Evolutionary conservation across 768 basidiomycete genomes (phyloP).

Genomic region (Hirschioporus abietinus): DNA sequence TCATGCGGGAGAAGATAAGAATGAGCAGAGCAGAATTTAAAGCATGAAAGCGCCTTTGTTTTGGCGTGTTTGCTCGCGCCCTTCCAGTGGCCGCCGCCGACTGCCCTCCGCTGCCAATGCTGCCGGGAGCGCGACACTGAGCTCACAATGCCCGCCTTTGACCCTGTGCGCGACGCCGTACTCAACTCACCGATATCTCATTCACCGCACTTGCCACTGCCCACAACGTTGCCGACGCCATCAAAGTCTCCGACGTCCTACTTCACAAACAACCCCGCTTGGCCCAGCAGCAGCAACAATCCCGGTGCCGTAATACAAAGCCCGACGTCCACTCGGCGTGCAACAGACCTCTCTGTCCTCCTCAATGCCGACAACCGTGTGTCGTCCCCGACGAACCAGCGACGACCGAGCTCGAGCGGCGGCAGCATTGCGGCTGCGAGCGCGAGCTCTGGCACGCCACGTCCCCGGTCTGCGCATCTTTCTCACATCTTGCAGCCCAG

Average conservation of each 20-base stretch:
- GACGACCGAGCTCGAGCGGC: neutral
- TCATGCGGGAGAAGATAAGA: too few species aligned
- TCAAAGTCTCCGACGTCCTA: slow-evolving; percentile 18
- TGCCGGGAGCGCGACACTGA: neutral
- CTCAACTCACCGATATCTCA: slow-evolving; percentile 66
- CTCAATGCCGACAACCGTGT: slow-evolving; percentile 49
- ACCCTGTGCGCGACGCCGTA: slow-evolving; percentile 84
- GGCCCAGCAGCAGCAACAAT: slow-evolving; percentile 19
- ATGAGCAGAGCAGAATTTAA: neutral
- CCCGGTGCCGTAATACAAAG: slow-evolving; percentile 23
- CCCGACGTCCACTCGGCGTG: slow-evolving; percentile 51
- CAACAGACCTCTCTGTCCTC: slow-evolving; percentile 72
- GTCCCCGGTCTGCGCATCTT: slow-evolving; percentile 35
- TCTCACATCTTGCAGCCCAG: slow-evolving; percentile 33
- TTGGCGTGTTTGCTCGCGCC: neutral
- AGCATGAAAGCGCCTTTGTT: neutral
- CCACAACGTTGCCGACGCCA: slow-evolving; percentile 19
- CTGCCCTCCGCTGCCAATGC: neutral
- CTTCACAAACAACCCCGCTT: slow-evolving; percentile 14
- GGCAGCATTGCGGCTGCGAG: neutral
- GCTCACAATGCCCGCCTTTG: slow-evolving; percentile 62
- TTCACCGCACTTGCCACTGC: slow-evolving; percentile 30
- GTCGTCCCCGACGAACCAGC: slow-evolving; percentile 16
- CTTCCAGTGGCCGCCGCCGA: neutral
- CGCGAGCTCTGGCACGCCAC: slow-evolving; percentile 25